A percentile compares a stretch with the other conserved stretches of the same genome.
Evolutionary conservation across 1,284 basidiomycete genomes (phyloP).

Genomic region (Leccinum pachyderme): DNA sequence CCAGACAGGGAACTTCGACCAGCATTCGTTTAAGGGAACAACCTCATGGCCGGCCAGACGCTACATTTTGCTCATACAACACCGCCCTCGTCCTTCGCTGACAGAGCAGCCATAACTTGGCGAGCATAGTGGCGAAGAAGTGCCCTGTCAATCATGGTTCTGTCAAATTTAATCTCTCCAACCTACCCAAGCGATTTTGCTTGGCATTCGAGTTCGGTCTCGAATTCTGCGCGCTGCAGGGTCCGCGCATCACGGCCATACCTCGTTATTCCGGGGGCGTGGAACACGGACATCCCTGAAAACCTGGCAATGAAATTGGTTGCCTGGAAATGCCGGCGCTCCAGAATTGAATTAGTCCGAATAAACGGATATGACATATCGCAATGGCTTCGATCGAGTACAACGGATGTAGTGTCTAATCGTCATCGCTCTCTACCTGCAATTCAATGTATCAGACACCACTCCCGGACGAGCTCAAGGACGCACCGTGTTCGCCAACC

Average conservation of each 20-base stretch:
- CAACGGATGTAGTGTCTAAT: conserved; percentile 15
- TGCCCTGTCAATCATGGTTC: neutral
- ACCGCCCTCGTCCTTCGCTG: neutral
- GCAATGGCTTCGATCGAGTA: neutral
- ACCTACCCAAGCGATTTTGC: neutral
- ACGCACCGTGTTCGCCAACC: conserved; percentile 38
- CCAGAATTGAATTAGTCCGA: neutral
- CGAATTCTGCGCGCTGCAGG: neutral
- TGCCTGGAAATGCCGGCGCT: neutral
- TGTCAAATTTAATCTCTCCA: neutral
- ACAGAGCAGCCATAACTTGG: neutral
- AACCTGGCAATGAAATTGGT: neutral
- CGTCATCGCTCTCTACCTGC: conserved; percentile 34
- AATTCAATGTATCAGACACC: conserved; percentile 1
- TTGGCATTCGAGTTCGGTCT: neutral
- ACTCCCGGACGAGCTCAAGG: neutral
- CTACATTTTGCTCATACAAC: neutral
- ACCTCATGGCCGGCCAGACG: neutral
- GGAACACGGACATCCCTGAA: neutral
- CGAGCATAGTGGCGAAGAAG: neutral
- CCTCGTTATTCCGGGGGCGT: neutral
- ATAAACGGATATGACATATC: neutral
- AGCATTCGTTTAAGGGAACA: neutral
- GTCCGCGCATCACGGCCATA: neutral
- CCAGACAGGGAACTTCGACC: neutral